phyloP scores from a whole-genome alignment of 2,329 filamentous ascomycete genomes.

The Corinectria fuckeliana region DNA sequence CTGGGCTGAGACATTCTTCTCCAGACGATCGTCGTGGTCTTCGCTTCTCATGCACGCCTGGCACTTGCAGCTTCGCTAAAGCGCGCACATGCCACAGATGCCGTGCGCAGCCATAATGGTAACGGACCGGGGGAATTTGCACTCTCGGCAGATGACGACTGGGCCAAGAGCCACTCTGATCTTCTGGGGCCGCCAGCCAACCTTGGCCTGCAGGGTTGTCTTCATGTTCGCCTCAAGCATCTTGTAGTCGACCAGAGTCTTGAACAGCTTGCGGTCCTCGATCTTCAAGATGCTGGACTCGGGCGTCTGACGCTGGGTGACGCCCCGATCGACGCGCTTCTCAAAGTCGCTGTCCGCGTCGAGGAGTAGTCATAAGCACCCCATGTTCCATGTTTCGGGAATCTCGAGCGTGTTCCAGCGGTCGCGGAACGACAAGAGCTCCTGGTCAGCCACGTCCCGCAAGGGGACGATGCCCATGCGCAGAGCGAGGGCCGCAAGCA shows the following conservation, averaged over 20 bases:
- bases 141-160: slow-evolving; percentile 48
- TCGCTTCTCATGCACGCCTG: slow-evolving; percentile 23
- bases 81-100: slow-evolving; percentile 51
- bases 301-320: slow-evolving; percentile 16
- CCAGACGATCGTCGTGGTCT: slow-evolving; percentile 32
- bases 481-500: slow-evolving; percentile 56
- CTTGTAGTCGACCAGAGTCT: slow-evolving; percentile 53
- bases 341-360: slow-evolving; percentile 51
- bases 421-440: slow-evolving; percentile 49
- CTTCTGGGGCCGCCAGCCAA: slow-evolving; percentile 56
- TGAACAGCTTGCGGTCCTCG: slow-evolving; percentile 50
- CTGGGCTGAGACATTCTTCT: slow-evolving; percentile 40
- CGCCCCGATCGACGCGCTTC: slow-evolving; percentile 35
- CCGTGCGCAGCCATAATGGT: slow-evolving; percentile 52
- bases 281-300: slow-evolving; percentile 41
- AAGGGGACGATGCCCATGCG: slow-evolving; percentile 54
- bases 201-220: slow-evolving; percentile 49
- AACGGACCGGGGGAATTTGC: slow-evolving; percentile 55
- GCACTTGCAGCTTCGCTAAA: slow-evolving; percentile 28
- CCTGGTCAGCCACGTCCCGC: slow-evolving; percentile 47
- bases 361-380: slow-evolving; percentile 53
- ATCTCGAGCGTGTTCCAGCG: slow-evolving; percentile 56
- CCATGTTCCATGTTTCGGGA: slow-evolving; percentile 57
- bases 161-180: slow-evolving; percentile 51
- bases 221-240: slow-evolving; percentile 54